Base-by-base conservation (phyloP, 257 asterid genomes). In the Solanum piurae region DNA sequence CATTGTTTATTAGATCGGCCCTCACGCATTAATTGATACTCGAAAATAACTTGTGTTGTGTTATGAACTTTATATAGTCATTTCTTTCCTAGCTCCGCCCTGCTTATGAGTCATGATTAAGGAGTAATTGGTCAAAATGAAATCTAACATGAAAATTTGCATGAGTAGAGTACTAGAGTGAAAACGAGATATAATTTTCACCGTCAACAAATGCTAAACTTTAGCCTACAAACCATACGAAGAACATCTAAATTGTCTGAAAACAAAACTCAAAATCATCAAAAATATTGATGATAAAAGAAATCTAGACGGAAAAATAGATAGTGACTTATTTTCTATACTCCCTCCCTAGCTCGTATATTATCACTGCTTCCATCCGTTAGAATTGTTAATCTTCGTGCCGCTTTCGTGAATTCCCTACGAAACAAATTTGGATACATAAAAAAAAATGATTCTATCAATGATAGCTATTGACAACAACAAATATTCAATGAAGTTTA, bases 371-470 rank as follows among this genome's bases (percentile, higher is more conserved):
- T 91, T 21, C 93, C 88, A 90, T 90, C 93, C 8, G 91, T 92
- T 83, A 88, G 36, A 27, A 94, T 93, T 72, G 94, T 94, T 92
- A 94, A 86, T 89, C 96, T 92, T 71, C 92, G 90, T 1, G 98
- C 93, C 7, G 87, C 88, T 92, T 92, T 93, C 62, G 46, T 75
- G 87, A 95, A 92, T 60, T 91, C 91, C 84, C 98, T 95, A 94
- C 94, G 90, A 88, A 12, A 38, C 16, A 71, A 87, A 80, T 75
- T 14, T 4, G 25, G 34, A 80, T 16, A 13, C 9, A 44, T 52
- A 52, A 52, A 52, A 52, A 9, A 6, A 16, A 14, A 52, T 52
- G 55, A 49, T 49, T 46, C 20, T 13, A 46, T 46, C 58, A 46
- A 46, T 46, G 58, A 46, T 46, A 46, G 6, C 52, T 44, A 44